phyloP scores from a whole-genome alignment of 2,329 filamentous ascomycete species.

The Fusarium bulbicola region DNA sequence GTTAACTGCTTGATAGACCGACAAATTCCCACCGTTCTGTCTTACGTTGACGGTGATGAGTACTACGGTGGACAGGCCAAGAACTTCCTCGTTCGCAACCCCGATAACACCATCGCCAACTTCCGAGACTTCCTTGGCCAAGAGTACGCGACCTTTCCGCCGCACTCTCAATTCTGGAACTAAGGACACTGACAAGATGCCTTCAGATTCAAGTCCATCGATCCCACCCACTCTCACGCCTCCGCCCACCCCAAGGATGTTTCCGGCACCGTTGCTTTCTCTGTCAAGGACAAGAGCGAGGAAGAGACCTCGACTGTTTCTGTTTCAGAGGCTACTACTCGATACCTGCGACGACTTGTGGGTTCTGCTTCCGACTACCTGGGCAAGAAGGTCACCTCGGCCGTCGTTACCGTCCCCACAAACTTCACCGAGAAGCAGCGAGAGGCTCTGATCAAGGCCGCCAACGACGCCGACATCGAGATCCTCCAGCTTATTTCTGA shows the following conservation, averaged over 20 bases:
- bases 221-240: slow-evolving; percentile 92
- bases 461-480: slow-evolving; percentile 83
- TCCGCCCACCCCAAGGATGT: slow-evolving; percentile 87
- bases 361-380: slow-evolving; percentile 89
- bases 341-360: slow-evolving; percentile 84
- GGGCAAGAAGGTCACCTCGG: slow-evolving; percentile 92
- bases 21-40: slow-evolving; percentile 93
- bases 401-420: slow-evolving; percentile 92
- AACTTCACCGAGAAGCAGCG: slow-evolving; percentile 92
- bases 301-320: slow-evolving; percentile 73
- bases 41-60: slow-evolving; percentile 95
- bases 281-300: slow-evolving; percentile 79
- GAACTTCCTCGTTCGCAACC: slow-evolving; percentile 89
- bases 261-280: slow-evolving; percentile 79
- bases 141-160: slow-evolving; percentile 67
- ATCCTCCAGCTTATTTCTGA: slow-evolving; percentile 93
- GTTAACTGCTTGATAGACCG: slow-evolving; percentile 69
- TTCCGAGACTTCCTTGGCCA: slow-evolving; percentile 97
- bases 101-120: slow-evolving; percentile 91
- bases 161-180: background rate
- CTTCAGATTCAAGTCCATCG: slow-evolving; percentile 87
- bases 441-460: slow-evolving; percentile 78
- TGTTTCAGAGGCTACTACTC: slow-evolving; percentile 82
- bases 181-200: slow-evolving; percentile 27
- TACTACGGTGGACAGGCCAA: slow-evolving; percentile 97